Evolutionary conservation across 495 filamentous ascomycete species (phyloP), one percentile per base, ranked within the genome.

Genomic region (Hypoxylon subgilvum): DNA sequence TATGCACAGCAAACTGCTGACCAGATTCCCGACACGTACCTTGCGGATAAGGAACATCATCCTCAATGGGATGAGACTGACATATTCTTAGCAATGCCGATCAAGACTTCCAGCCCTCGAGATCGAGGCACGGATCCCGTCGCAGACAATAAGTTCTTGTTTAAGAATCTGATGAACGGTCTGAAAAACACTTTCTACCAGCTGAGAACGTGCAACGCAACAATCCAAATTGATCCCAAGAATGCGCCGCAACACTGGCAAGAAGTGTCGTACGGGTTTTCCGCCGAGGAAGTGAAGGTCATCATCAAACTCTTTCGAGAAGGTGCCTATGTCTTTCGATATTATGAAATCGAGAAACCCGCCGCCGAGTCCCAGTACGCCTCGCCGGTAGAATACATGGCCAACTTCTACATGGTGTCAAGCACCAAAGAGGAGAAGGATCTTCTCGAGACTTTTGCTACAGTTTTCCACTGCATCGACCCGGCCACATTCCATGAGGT

Each of bases 401-500:
- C 90, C 0, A 96, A 92, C 51, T 91, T 92, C 61, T 95, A 96
- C 69, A 92, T 92, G 76, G 87, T 92, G 12, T 90, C 91, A 0
- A 93, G 89, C 69, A 86, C 86, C 47, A 95, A 96, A 55, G 95
- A 97, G 67, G 95, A 99, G 69, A 99, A 97, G 68, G 95, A 99
- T 48, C 82, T 99, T 28, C 81, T 99, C 6, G 95, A 99, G 74
- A 96, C 90, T 7, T 99, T 99, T 63, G 95, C 93, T 6, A 97
- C 94, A 0, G 91, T 97, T 10, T 99, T 99, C 67, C 94, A 99
- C 67, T 94, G 91, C 73, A 95, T 99, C 64, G 95, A 99, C 68
- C 95, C 94, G 3, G 95, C 95, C 1, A 96, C 92, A 2, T 99
- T 99, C 66, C 90, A 99, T 66, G 95, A 99, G 74, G 91, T 99